Evolutionary conservation across 2,329 filamentous ascomycete species (phyloP), one percentile per base, ranked within the genome.

Genomic region (Calonectria henricotiae): DNA sequence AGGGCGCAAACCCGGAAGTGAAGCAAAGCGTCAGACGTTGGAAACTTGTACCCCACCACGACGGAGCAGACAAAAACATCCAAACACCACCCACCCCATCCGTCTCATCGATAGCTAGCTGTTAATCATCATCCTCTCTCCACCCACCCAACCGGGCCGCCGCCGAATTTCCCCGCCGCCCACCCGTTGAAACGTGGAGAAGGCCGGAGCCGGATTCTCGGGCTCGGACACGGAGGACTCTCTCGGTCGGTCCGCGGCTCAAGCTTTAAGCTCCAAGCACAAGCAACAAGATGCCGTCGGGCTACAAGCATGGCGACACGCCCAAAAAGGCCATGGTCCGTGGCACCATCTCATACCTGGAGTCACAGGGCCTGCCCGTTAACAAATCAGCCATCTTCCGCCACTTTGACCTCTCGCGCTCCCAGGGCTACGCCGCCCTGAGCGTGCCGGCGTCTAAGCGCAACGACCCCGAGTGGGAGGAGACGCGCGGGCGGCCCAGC

Each of bases 381-480:
- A 83, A 83, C 77, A 83, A 83, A 74, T 80, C 80, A 37, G 81
- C 82, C 75, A 82, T 83, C 69, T 83, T 83, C 70, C 77, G 80
- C 37, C 82, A 83, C 71, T 83, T 83, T 75, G 80, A 80, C 23
- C 76, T 83, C 15, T 82, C 82, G 35, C 80, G 81, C 0, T 82
- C 81, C 2, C 81, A 83, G 67, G 82, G 82, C 41, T 83, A 83
- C 65, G 79, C 80, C 37, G 81, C 82, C 1, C 72, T 83, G n/a
- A 82, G 72, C 70, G 72, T 78, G 23, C 77, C 80, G 11, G 74
- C 79, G 8, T 78, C 79, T 41, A 78, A 79, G 73, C 77, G 81
- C 41, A 80, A 81, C 61, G 81, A 83, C 62, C 82, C 81, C 3
- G 81, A 81, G 70, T 83, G 82, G 81, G 81, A 82, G 64, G 82